Evolutionary conservation across 768 basidiomycete genomes (phyloP).

Genomic region (Kwoniella europaea): DNA sequence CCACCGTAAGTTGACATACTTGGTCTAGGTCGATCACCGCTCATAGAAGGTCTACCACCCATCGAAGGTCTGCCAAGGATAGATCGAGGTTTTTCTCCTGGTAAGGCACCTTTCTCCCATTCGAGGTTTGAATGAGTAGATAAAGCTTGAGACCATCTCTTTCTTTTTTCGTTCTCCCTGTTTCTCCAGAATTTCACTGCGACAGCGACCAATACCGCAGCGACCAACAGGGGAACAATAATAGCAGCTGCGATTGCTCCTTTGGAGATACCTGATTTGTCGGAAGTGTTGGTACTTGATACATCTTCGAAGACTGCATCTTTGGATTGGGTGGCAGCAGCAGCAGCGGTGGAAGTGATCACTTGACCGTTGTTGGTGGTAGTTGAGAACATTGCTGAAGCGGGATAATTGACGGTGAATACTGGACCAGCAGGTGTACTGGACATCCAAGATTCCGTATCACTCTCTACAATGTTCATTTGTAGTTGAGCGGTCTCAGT

Average conservation of each 20-base stretch:
- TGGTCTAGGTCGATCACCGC: constrained; percentile 31
- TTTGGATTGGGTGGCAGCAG: constrained; percentile 43
- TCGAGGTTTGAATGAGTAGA: constrained; percentile 53
- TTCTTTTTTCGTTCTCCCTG: constrained; percentile 54
- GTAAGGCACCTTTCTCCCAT: constrained; percentile 54
- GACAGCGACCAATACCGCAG: constrained; percentile 43
- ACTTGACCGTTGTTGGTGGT: constrained; percentile 40
- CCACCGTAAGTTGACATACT: constrained; percentile 33
- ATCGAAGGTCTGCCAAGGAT: constrained; percentile 46
- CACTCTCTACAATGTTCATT: constrained; percentile 51
- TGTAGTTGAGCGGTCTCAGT: constrained; percentile 55
- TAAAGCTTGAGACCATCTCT: constrained; percentile 56
- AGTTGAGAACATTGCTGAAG: constrained; percentile 47
- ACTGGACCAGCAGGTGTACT: constrained; percentile 53
- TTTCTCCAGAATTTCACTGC: constrained; percentile 54
- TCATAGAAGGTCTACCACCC: constrained; percentile 24
- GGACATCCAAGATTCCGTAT: constrained; percentile 44
- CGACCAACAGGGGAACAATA: constrained; percentile 52
- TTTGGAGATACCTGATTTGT: constrained; percentile 46
- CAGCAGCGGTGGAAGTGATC: constrained; percentile 44
- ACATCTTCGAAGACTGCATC: constrained; percentile 54
- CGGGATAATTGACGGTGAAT: constrained; percentile 54
- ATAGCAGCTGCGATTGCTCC: constrained; percentile 57
- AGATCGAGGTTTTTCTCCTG: constrained; percentile 44
- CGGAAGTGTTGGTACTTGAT: constrained; percentile 21